phyloP scores from a whole-genome alignment of 306 rosid genomes.

The Cucurbita moschata region DNA sequence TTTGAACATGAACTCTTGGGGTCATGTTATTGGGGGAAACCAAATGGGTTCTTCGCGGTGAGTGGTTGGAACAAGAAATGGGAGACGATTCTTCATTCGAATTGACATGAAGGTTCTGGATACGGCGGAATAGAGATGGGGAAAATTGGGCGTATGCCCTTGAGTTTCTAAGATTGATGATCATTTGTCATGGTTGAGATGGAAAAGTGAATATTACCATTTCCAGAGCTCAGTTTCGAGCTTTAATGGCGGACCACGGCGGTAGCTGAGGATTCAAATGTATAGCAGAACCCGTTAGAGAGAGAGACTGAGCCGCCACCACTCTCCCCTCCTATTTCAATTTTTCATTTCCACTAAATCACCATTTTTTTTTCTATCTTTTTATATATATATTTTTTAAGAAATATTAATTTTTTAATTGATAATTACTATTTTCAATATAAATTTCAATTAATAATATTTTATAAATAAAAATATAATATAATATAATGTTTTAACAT shows the following conservation, averaged over 20 bases:
- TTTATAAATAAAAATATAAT: too few relatives aligned
- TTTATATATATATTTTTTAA: too few relatives aligned
- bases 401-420: too few relatives aligned
- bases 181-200: conserved; percentile 15
- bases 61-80: conserved; percentile 1
- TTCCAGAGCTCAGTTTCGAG: not conserved
- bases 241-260: not conserved
- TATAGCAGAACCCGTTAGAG: not conserved
- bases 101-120: conserved; percentile 8
- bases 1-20: not conserved
- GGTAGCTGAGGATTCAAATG: not conserved
- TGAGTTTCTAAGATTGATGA: conserved; percentile 4
- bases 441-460: too few relatives aligned
- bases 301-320: not conserved
- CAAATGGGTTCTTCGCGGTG: conserved; percentile 14
- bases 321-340: too few relatives aligned
- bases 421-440: too few relatives aligned
- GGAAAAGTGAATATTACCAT: not conserved
- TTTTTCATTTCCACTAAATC: too few relatives aligned
- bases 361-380: too few relatives aligned
- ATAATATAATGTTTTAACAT: too few relatives aligned
- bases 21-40: conserved; percentile 12
- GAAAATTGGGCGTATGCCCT: not conserved
- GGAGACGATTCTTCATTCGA: conserved; percentile 5
- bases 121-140: not conserved